Evolutionary conservation across 2,329 filamentous ascomycete species (phyloP).

Genomic region (Aspergillus udagawae): DNA sequence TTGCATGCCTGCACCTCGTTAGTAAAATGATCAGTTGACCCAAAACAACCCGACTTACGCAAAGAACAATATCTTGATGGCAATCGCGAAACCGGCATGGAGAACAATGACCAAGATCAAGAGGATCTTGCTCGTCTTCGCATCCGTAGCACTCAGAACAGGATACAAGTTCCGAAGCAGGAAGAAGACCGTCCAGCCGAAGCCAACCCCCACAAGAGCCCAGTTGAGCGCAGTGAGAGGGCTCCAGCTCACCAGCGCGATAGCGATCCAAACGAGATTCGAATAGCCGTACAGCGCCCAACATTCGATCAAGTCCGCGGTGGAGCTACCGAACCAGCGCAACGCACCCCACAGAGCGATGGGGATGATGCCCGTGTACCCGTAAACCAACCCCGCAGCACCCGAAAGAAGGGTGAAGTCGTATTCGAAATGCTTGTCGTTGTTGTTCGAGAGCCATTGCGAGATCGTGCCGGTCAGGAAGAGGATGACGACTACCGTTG

Average conservation of each 20-base stretch:
- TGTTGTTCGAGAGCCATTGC: conserved; percentile 71
- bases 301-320: conserved; percentile 89
- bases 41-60: conserved; percentile 48
- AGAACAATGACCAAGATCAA: conserved; percentile 78
- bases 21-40: conserved; percentile 11
- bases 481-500: conserved; percentile 90
- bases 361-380: conserved; percentile 86
- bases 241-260: conserved; percentile 88
- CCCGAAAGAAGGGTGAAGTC: conserved; percentile 87
- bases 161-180: conserved; percentile 83
- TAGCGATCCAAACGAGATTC: conserved; percentile 95
- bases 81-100: conserved; percentile 84
- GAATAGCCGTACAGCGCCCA: conserved; percentile 94
- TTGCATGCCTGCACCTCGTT: conserved; percentile 52
- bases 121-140: conserved; percentile 83
- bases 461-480: conserved; percentile 95
- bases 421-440: conserved; percentile 73
- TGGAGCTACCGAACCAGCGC: conserved; percentile 93
- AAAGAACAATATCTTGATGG: conserved; percentile 97
- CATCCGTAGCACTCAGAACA: conserved; percentile 86
- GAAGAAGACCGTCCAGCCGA: conserved; percentile 77
- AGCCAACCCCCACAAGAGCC: conserved; percentile 84
- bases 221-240: conserved; percentile 84
- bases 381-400: conserved; percentile 88
- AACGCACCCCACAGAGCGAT: conserved; percentile 80